These are phyloP conservation scores for Podospora sp. DNA, from an alignment of 495 filamentous ascomycete genomes.

Conservation along the genomic window DNA sequence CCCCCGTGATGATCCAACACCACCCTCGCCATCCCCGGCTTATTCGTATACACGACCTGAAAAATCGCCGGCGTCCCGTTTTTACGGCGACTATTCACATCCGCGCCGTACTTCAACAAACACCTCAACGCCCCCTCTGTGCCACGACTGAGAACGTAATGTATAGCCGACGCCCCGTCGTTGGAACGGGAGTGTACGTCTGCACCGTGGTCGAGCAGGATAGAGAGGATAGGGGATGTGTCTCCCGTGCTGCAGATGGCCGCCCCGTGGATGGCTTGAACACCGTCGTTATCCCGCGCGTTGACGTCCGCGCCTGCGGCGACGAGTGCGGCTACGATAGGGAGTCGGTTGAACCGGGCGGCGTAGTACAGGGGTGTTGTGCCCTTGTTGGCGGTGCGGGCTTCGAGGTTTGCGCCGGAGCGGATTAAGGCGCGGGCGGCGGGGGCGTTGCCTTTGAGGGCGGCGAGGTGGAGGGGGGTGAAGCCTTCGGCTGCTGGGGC, in stretches of 20 bases:
- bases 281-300: not conserved
- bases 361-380: not conserved
- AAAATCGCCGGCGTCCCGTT: not conserved
- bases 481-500: not conserved
- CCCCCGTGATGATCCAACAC: conserved; percentile 10
- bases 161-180: conserved; percentile 44
- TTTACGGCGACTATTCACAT: not conserved
- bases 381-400: not conserved
- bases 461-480: conserved; percentile 13
- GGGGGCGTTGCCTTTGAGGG: not conserved
- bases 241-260: not conserved
- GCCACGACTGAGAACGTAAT: conserved; percentile 27
- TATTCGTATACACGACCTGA: not conserved
- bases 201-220: conserved; percentile 23
- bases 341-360: not conserved
- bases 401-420: not conserved
- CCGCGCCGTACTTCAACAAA: conserved; percentile 3
- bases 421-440: not conserved
- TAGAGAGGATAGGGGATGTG: not conserved
- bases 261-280: not conserved
- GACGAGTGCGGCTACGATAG: not conserved
- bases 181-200: conserved; percentile 39
- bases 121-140: not conserved
- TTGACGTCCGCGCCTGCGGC: not conserved
- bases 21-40: not conserved